phyloP scores from a whole-genome alignment of 2,329 filamentous ascomycete species.

The Diaporthe sp. region DNA sequence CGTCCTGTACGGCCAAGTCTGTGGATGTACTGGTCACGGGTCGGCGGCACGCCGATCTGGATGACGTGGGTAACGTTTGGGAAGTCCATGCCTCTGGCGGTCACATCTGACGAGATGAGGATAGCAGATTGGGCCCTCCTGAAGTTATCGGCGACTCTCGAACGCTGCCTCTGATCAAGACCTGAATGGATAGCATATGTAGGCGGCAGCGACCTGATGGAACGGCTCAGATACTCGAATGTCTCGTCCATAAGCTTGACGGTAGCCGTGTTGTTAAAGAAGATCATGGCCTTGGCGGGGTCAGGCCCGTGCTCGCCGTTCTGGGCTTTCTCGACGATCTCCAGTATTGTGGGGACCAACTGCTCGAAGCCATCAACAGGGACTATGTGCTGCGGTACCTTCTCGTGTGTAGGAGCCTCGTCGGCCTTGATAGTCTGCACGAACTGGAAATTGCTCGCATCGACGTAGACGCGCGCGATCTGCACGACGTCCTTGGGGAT shows the following conservation, averaged over 20 bases:
- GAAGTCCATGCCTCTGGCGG: conserved; percentile 87
- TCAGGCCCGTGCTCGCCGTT: conserved; percentile 53
- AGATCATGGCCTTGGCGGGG: conserved; percentile 97
- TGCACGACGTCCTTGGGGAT: conserved; percentile 86
- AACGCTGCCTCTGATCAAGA: conserved; percentile 78
- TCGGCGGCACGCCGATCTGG: conserved; percentile 75
- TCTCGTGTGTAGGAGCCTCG: conserved; percentile 87
- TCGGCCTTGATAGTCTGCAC: conserved; percentile 88
- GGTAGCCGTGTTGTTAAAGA: conserved; percentile 84
- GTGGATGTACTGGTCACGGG: conserved; percentile 81
- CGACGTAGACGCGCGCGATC: conserved; percentile 83
- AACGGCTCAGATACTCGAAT: conserved; percentile 56
- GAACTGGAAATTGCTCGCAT: conserved; percentile 84
- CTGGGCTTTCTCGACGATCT: conserved; percentile 72
- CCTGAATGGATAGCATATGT: conserved; percentile 81
- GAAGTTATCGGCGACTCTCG: conserved; percentile 79
- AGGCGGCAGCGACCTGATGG: conserved; percentile 56
- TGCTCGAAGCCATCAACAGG: conserved; percentile 79
- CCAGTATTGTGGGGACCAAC: conserved; percentile 80
- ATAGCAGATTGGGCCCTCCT: conserved; percentile 72
- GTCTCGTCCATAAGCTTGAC: conserved; percentile 76
- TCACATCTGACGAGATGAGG: conserved; percentile 84
- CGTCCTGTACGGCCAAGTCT: conserved; percentile 83
- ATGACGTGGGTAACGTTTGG: conserved; percentile 85
- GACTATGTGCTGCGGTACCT: conserved; percentile 85